Percentiles rank a stretch among this genome's conserved stretches.
Evolutionary conservation across 768 basidiomycete genomes (phyloP).

Genomic region (Pisolithus orientalis): DNA sequence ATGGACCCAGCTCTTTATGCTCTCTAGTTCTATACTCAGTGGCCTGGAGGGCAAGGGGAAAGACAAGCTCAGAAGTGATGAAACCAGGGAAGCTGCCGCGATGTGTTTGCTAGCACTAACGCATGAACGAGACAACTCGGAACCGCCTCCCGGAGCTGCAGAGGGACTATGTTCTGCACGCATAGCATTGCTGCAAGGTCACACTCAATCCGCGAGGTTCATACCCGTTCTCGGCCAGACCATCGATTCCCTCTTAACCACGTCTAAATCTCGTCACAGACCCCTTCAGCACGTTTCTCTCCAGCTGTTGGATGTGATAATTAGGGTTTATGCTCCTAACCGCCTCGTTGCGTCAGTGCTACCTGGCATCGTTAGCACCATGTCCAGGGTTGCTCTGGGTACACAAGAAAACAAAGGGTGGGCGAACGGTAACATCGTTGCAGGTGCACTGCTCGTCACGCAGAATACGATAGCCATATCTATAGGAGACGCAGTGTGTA

Average conservation of each 20-base stretch:
- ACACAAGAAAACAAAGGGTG: slow-evolving; percentile 50
- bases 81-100: slow-evolving; percentile 73
- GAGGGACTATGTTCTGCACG: slow-evolving; percentile 12
- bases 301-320: slow-evolving; percentile 45
- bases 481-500: slow-evolving; percentile 64
- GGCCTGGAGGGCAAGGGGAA: slow-evolving; percentile 65
- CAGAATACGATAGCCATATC: slow-evolving; percentile 46
- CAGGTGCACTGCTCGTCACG: slow-evolving; percentile 52
- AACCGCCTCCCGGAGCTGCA: slow-evolving; percentile 29
- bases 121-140: slow-evolving; percentile 40
- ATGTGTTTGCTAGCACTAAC: slow-evolving; percentile 61
- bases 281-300: slow-evolving; percentile 64
- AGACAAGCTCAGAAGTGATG: slow-evolving; percentile 65
- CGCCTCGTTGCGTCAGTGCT: slow-evolving; percentile 64
- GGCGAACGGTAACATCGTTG: slow-evolving; percentile 66
- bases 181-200: slow-evolving; percentile 35
- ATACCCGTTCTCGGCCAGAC: slow-evolving; percentile 81
- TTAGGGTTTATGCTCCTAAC: slow-evolving; percentile 41
- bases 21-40: slow-evolving; percentile 60
- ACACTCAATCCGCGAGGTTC: slow-evolving; percentile 43
- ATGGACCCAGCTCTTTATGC: slow-evolving; percentile 85
- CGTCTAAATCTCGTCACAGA: slow-evolving; percentile 49
- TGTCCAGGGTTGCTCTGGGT: slow-evolving; percentile 66
- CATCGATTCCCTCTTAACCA: slow-evolving; percentile 61
- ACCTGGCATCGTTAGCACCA: slow-evolving; percentile 76